A percentile compares a stretch with the other conserved stretches of the same genome.
Conservation (phyloP, 2,329 filamentous ascomycete species). For the Neonectria coccinea region DNA sequence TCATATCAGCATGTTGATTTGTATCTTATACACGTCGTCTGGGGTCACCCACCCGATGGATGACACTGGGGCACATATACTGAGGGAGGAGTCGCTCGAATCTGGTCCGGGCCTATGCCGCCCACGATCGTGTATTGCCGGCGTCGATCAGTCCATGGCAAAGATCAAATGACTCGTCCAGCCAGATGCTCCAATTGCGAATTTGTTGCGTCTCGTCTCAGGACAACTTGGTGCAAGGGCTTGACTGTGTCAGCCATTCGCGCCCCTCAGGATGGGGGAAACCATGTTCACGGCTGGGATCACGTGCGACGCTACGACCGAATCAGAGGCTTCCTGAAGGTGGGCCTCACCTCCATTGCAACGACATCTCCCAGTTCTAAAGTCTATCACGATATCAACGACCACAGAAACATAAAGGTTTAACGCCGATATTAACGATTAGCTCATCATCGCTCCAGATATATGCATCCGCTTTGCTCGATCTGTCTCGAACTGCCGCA, state of each 20-base stretch:
- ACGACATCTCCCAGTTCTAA: slow-evolving; percentile 15
- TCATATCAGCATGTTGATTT: slow-evolving; percentile 30
- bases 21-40: slow-evolving; percentile 24
- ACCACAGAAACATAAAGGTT: background rate
- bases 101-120: slow-evolving; percentile 22
- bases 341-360: slow-evolving; percentile 36
- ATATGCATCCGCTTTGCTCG: background rate
- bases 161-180: slow-evolving; percentile 19
- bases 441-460: background rate
- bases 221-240: slow-evolving; percentile 35
- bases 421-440: slow-evolving; percentile 3
- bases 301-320: slow-evolving; percentile 40
- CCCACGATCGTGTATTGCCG: slow-evolving; percentile 26
- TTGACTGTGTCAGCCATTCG: slow-evolving; percentile 44
- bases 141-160: slow-evolving; percentile 34
- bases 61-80: slow-evolving; percentile 28
- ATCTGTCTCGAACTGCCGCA: slow-evolving; percentile 14
- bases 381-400: slow-evolving; percentile 15
- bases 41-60: slow-evolving; percentile 27
- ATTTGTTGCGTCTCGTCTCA: slow-evolving; percentile 29
- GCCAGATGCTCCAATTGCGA: slow-evolving; percentile 38
- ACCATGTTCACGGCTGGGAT: slow-evolving; percentile 36
- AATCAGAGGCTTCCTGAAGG: slow-evolving; percentile 38
- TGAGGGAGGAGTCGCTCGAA: slow-evolving; percentile 26
- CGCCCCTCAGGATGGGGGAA: slow-evolving; percentile 45